A percentile compares a stretch with the other conserved stretches of the same genome.
Evolutionary conservation across 306 rosid species (phyloP).

Genomic region (Citrullus amarus): DNA sequence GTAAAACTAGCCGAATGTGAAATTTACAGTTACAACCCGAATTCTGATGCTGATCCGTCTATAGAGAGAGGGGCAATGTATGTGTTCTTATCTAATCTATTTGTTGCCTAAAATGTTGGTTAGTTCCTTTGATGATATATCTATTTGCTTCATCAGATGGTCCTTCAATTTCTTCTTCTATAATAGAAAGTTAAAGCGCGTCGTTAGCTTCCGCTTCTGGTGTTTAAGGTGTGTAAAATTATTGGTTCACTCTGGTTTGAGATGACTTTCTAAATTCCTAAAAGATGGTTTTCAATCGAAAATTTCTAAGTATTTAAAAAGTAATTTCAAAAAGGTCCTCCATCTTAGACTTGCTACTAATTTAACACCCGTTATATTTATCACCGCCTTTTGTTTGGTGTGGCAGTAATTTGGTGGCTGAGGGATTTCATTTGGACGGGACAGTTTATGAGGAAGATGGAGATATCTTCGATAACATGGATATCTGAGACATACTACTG

Average conservation of each 20-base stretch:
- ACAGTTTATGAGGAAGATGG: constrained; percentile 45
- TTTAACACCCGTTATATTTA: not conserved
- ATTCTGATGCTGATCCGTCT: constrained; percentile 71
- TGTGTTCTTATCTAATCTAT: constrained; percentile 9
- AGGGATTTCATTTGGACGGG: constrained; percentile 46
- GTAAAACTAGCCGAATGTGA: constrained; percentile 66
- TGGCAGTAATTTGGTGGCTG: constrained; percentile 67
- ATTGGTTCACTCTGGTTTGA: not conserved
- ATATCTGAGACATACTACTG: constrained; percentile 38
- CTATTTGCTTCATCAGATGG: constrained; percentile 60
- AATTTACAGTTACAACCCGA: constrained; percentile 73
- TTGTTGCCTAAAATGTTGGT: not conserved
- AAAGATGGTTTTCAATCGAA: no score
- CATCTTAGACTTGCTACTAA: not conserved
- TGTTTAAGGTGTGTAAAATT: constrained; percentile 63
- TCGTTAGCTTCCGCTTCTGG: constrained; percentile 65
- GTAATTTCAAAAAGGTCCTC: no score
- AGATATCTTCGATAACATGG: constrained; percentile 78
- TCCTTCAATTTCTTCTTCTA: constrained; percentile 89
- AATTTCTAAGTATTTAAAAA: no score
- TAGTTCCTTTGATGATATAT: not conserved
- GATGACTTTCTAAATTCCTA: not conserved
- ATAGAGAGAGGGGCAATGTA: constrained; percentile 78
- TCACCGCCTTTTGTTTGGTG: not conserved
- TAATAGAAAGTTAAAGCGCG: constrained; percentile 74